Conservation (phyloP, 352 stramenopile species). For the Blastocystis sp. region DNA sequence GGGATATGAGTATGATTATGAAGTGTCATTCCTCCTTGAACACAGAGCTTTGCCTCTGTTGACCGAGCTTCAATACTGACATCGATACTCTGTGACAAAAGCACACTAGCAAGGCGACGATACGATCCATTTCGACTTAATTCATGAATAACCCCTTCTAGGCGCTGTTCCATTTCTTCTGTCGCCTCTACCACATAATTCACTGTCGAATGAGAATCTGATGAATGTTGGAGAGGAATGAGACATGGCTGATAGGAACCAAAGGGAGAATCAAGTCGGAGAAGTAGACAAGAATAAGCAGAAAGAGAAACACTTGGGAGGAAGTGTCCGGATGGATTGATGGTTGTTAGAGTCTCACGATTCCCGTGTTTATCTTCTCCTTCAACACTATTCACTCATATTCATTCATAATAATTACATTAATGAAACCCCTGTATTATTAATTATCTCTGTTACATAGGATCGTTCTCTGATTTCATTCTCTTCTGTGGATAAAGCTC, state of each 20-base stretch:
- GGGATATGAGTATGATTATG: constrained; percentile 6
- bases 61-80: not conserved
- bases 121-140: not conserved
- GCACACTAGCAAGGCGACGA: not conserved
- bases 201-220: not conserved
- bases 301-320: not conserved
- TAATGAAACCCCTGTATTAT: not conserved
- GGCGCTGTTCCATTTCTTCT: not conserved
- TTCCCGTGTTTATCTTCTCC: constrained; percentile 36
- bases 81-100: not conserved
- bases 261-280: not conserved
- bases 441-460: not conserved
- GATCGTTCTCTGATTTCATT: not conserved
- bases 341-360: not conserved
- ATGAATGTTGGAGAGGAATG: not conserved
- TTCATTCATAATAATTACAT: not conserved
- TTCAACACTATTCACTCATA: constrained; percentile 4
- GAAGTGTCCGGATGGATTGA: not conserved
- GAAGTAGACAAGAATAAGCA: not conserved
- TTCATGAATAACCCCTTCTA: not conserved
- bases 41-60: not conserved
- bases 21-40: constrained; percentile 7
- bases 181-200: constrained; percentile 18
- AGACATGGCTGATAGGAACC: not conserved
- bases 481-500: not conserved